phyloP scores from a whole-genome alignment of 441 rosid species.

The Lepidium campestre region DNA sequence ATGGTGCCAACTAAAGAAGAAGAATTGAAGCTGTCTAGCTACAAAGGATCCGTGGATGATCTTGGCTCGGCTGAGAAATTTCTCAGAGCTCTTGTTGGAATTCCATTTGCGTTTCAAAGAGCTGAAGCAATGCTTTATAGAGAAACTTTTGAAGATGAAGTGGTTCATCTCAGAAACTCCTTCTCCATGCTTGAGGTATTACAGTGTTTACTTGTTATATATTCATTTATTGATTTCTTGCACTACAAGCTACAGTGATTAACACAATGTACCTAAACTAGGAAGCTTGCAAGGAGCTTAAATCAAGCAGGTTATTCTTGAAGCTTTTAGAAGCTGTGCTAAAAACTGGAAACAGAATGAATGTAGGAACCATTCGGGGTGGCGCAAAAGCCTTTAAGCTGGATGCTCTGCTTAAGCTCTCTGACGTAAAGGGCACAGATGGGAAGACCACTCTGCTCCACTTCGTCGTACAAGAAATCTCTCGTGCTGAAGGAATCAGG shows the following conservation, averaged over 20 bases:
- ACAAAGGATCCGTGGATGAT: conserved; percentile 65
- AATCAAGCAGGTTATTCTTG: conserved; percentile 82
- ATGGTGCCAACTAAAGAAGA: conserved; percentile 96
- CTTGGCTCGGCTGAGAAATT: conserved; percentile 83
- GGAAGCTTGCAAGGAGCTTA: conserved; percentile 98
- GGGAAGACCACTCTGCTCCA: conserved; percentile 88
- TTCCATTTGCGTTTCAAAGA: conserved; percentile 68
- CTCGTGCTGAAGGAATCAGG: conserved; percentile 81
- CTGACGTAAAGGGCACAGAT: conserved; percentile 91
- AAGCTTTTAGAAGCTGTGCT: conserved; percentile 90
- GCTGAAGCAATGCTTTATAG: conserved; percentile 88
- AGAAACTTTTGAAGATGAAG: conserved; percentile 90
- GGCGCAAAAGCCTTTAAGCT: conserved; percentile 96
- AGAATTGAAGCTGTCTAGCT: conserved; percentile 62
- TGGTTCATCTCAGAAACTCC: conserved; percentile 77
- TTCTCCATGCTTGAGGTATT: conserved; percentile 87
- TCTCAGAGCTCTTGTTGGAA: conserved; percentile 43
- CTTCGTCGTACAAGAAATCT: conserved; percentile 88
- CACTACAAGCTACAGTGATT: conserved; percentile 10
- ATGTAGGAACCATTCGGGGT: conserved; percentile 89
- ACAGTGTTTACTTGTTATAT: not conserved
- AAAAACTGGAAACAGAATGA: conserved; percentile 94
- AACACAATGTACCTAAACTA: conserved; percentile 18
- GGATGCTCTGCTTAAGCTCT: conserved; percentile 81
- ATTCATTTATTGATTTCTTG: not conserved